phyloP scores from a whole-genome alignment of 306 rosid genomes.

The Dicorynia guianensis region DNA sequence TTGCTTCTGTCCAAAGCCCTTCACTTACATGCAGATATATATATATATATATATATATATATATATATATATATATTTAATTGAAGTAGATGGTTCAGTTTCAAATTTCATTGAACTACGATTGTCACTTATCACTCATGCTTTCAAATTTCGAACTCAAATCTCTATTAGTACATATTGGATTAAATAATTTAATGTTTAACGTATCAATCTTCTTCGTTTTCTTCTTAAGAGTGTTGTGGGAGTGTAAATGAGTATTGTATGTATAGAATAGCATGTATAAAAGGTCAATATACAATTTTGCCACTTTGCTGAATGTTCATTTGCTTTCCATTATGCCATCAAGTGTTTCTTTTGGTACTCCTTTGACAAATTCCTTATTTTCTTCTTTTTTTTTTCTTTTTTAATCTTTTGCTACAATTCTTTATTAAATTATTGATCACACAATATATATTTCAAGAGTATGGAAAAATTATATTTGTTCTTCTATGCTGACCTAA shows the following conservation, averaged over 20 bases:
- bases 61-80: not conserved
- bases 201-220: not conserved
- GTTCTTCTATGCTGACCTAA: conserved; percentile 20
- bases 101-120: not conserved
- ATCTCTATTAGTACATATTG: not conserved
- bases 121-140: not conserved
- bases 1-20: not conserved
- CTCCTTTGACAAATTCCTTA: not conserved
- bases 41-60: not conserved
- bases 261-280: not conserved
- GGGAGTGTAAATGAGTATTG: not conserved
- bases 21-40: not conserved
- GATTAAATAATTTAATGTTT: not conserved
- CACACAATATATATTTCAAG: not conserved
- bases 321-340: conserved; percentile 12
- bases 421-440: conserved; percentile 8
- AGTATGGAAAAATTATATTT: conserved; percentile 2
- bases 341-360: not conserved
- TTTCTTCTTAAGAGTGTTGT: not conserved
- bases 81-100: conserved; percentile 3
- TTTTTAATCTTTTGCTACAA: too few species aligned
- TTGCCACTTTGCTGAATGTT: not conserved
- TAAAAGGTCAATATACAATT: not conserved
- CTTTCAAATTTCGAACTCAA: not conserved
- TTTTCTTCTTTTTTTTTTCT: too few species aligned